phyloP scores from a whole-genome alignment of 73 alveolate species.

The Halteria grandinella region DNA sequence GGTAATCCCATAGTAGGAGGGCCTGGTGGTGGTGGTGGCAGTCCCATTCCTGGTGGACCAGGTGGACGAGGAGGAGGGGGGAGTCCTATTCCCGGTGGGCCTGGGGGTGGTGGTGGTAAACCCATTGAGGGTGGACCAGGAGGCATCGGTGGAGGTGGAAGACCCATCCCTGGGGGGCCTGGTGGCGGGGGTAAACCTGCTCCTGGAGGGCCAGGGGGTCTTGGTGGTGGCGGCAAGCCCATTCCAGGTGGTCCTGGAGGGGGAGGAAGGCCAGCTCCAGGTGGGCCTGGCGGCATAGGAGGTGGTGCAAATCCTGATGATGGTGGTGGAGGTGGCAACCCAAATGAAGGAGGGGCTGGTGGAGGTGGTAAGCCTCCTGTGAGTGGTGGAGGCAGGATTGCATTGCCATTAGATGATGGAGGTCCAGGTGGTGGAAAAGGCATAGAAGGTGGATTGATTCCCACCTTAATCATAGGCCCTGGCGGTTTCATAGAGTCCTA shows the following conservation, averaged over 20 bases:
- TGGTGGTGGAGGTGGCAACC: conserved; percentile 44
- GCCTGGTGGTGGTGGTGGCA: conserved; percentile 45
- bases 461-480: background rate
- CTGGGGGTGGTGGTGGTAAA: conserved; percentile 61
- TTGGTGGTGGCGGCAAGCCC: conserved; percentile 55
- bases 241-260: conserved; percentile 48
- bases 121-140: conserved; percentile 58
- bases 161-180: conserved; percentile 18
- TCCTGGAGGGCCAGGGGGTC: conserved; percentile 16
- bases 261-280: background rate
- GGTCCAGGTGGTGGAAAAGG: background rate
- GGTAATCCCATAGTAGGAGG: conserved; percentile 28
- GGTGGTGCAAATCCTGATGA: conserved; percentile 44
- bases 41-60: conserved; percentile 32
- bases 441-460: background rate
- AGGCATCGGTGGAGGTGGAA: conserved; percentile 51
- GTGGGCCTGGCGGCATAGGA: conserved; percentile 56
- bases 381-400: conserved; percentile 25
- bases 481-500: too few relatives aligned
- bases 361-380: conserved; percentile 14
- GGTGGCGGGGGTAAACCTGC: conserved; percentile 58
- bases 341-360: conserved; percentile 30
- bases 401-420: background rate
- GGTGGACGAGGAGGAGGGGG: conserved; percentile 47
- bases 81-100: conserved; percentile 41